phyloP scores from a whole-genome alignment of 345 rosid species.

The Murraya koenigii region DNA sequence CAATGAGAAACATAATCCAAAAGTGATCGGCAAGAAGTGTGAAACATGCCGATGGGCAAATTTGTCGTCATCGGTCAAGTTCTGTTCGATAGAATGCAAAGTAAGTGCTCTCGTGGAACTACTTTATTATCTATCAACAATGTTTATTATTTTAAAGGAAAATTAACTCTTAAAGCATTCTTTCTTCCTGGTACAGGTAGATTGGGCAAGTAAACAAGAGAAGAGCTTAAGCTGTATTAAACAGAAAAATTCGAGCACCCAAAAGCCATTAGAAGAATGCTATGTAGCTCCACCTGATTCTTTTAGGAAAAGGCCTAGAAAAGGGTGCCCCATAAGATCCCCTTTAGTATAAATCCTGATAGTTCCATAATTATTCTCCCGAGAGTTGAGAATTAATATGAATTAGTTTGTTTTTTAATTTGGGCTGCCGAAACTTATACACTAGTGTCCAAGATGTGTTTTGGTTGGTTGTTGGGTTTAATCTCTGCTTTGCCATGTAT shows the following conservation, averaged over 20 bases:
- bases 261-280: not conserved
- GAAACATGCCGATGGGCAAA: not conserved
- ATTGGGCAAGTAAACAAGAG: not conserved
- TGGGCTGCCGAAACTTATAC: too few relatives aligned
- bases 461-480: too few relatives aligned
- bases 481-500: too few relatives aligned
- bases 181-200: not conserved
- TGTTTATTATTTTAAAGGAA: not conserved
- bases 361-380: too few relatives aligned
- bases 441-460: too few relatives aligned
- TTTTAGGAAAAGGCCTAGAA: slow-evolving; percentile 3
- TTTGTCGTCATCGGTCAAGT: not conserved
- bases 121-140: too few relatives aligned
- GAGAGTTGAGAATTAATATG: too few relatives aligned
- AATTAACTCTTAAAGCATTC: not conserved
- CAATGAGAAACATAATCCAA: not conserved
- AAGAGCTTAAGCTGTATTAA: not conserved
- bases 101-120: not conserved
- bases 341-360: not conserved
- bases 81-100: slow-evolving; percentile 7
- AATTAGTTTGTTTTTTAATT: too few relatives aligned
- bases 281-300: not conserved
- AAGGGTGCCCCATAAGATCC: not conserved
- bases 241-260: not conserved
- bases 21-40: not conserved